phyloP scores from a whole-genome alignment of 352 stramenopile species.

The Phytophthora colocasiae region DNA sequence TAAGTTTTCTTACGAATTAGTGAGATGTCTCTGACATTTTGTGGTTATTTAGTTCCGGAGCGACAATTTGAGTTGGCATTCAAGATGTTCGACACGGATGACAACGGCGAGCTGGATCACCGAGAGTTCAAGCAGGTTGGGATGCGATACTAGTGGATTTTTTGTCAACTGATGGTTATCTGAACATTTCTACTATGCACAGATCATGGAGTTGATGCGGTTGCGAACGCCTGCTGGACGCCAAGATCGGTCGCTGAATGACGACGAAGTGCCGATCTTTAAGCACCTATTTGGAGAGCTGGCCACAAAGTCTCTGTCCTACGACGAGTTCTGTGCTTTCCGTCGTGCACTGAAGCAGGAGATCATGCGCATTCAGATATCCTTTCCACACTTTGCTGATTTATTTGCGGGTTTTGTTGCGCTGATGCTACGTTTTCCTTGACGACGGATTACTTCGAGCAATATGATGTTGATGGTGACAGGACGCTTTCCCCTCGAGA shows the following conservation, averaged over 20 bases:
- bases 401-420: neutral
- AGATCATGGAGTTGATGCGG: constrained; percentile 90
- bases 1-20: neutral
- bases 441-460: constrained; percentile 83
- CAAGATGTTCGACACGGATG: constrained; percentile 90
- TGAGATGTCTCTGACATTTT: no score
- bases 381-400: constrained; percentile 43
- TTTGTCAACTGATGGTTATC: neutral
- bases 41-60: constrained; percentile 62
- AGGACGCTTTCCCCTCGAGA: constrained; percentile 82
- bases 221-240: constrained; percentile 77
- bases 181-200: neutral
- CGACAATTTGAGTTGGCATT: constrained; percentile 90
- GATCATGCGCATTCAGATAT: constrained; percentile 92
- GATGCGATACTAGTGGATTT: neutral
- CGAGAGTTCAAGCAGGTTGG: constrained; percentile 86
- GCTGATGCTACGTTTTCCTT: constrained; percentile 40
- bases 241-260: constrained; percentile 80
- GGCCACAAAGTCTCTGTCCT: constrained; percentile 81
- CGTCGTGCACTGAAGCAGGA: constrained; percentile 77
- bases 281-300: constrained; percentile 88
- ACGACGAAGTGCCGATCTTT: constrained; percentile 83
- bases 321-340: constrained; percentile 83
- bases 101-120: constrained; percentile 82
- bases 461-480: constrained; percentile 88